Evolutionary conservation across 805 yeast genomes (phyloP), one percentile per base, ranked within the genome.

Genomic region (Isabelozyma gotoi): DNA sequence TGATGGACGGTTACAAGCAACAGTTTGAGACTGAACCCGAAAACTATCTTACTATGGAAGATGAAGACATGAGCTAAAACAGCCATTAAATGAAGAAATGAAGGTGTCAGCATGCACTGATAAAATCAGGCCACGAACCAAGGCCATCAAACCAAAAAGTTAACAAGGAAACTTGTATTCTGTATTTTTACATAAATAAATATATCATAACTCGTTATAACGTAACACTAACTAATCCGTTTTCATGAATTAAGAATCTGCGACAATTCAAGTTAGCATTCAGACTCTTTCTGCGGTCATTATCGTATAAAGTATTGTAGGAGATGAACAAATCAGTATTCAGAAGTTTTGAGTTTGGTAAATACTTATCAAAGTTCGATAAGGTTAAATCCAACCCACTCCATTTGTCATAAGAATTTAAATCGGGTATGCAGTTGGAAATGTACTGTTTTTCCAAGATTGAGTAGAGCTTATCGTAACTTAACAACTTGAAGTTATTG

Each of bases 391-490:
- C 39, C 18, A 32, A 41, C 1, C 59, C 60, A 24, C 44, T 41
- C 76, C 76, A 71, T 44, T 55, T 62, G 46, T 69, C 75, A 47
- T 41, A 70, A 8, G 73, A 63, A 47, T 68, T 67, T 41, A 71
- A 57, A 35, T 52, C 56, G 1, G 73, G 74, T 10, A 69, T 50
- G 48, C 76, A 70, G 43, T 62, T 62, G 31, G 62, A 57, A 16
- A 71, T 67, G 49, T 62, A 68, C 42, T 59, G 63, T 49, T 66
- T 64, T 41, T 71, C 76, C 27, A 55, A 38, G 10, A 54, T 45
- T 18, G 60, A 47, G 29, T 55, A 49, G 20, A 41, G 44, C 12
- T 44, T 45, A 7, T 60, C 62, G 34, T 45, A 47, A 12, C 50
- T 48, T 7, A 46, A 33, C 10, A 51, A 43, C 34, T 49, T 47